These are phyloP conservation scores for Amorphotheca resinae DNA, from an alignment of 495 filamentous ascomycete species.

Conservation along the genomic window DNA sequence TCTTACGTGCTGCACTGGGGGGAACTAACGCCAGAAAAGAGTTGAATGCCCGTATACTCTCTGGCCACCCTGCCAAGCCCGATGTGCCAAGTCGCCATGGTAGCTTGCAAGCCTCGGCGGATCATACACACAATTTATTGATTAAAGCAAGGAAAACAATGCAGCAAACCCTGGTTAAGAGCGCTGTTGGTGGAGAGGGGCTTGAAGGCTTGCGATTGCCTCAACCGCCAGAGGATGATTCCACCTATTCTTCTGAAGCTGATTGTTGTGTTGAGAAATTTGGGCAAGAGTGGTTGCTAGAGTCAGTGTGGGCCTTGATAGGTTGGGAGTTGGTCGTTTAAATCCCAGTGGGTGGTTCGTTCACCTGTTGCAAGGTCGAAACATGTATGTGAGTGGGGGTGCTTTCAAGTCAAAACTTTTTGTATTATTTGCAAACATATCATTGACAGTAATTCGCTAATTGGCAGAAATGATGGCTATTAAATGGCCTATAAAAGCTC, in stretches of 20 bases:
- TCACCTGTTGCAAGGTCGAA: no score
- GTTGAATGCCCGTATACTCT: slow-evolving; percentile 2
- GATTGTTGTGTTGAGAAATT: not conserved
- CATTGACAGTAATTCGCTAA: no score
- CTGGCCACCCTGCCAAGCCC: not conserved
- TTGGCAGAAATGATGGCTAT: no score
- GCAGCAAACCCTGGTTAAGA: slow-evolving; percentile 25
- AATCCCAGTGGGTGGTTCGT: no score
- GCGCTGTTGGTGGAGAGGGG: slow-evolving; percentile 7
- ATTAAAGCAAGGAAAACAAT: slow-evolving; percentile 22
- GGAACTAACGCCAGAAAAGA: slow-evolving; percentile 16
- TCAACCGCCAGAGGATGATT: slow-evolving; percentile 3
- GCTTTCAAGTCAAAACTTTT: no score
- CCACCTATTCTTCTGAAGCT: not conserved
- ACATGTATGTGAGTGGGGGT: no score
- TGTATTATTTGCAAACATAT: no score
- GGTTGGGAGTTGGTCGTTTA: slow-evolving; percentile 31
- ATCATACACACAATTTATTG: slow-evolving; percentile 2
- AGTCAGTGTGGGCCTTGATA: slow-evolving; percentile 36
- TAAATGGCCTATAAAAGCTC: not conserved
- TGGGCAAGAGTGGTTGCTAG: slow-evolving; percentile 33
- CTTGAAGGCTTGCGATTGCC: slow-evolving; percentile 9
- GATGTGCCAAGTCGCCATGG: not conserved
- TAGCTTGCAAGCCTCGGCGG: not conserved
- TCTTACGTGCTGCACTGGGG: slow-evolving; percentile 26